A percentile compares a stretch with the other conserved stretches of the same genome.
Conservation (phyloP, 1,139 yeast species). For the Tardiomyces depauwii region DNA sequence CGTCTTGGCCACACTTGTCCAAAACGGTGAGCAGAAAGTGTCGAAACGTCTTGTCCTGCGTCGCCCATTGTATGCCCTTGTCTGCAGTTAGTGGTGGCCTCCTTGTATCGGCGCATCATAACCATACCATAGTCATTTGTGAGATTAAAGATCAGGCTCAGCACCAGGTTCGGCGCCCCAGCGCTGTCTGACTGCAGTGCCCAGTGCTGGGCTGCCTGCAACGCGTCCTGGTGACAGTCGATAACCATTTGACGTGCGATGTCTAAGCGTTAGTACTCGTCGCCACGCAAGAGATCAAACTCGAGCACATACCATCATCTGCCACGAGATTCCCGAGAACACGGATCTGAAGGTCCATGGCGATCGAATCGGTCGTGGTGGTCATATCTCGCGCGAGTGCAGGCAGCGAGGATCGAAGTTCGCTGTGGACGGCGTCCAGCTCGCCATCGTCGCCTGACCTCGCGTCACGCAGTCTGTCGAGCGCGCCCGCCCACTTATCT, state of each 20-base stretch:
- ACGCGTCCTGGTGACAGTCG: background rate
- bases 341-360: slow-evolving; percentile 5
- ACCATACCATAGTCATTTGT: slow-evolving; percentile 6
- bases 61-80: background rate
- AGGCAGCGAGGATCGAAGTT: background rate
- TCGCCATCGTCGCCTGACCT: background rate
- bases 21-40: background rate
- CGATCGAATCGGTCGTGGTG: background rate
- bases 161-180: slow-evolving; percentile 4
- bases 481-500: background rate
- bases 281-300: background rate
- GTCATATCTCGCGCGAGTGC: background rate
- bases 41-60: slow-evolving; percentile 1
- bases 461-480: background rate
- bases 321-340: slow-evolving; percentile 14
- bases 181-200: slow-evolving; percentile 4
- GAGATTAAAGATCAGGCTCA: slow-evolving; percentile 3
- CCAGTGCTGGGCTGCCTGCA: background rate
- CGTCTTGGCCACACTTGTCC: background rate
- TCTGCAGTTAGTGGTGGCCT: background rate
- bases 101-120: background rate
- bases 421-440: background rate
- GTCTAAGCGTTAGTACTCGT: slow-evolving; percentile 4
- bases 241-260: background rate
- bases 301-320: slow-evolving; percentile 8